A percentile compares a stretch with the other conserved stretches of the same genome.
Evolutionary conservation across 129 eudicot species (phyloP).

Genomic region (Silybum marianum): DNA sequence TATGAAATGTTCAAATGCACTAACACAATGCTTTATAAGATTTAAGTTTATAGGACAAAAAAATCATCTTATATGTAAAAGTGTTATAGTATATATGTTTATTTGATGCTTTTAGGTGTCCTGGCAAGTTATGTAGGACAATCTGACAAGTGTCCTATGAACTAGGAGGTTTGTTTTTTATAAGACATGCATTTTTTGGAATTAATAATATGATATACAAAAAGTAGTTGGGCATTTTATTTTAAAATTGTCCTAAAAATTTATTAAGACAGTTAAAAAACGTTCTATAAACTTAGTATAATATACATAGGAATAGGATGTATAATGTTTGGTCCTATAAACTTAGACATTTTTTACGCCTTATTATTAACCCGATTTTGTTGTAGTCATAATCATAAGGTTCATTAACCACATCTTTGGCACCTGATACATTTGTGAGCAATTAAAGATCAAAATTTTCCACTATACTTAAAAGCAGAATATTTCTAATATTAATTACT

Average conservation of each 20-base stretch:
- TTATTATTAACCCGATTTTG: neutral
- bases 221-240: too few relatives aligned
- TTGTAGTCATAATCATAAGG: neutral
- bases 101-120: too few relatives aligned
- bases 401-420: conserved; percentile 12
- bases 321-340: too few relatives aligned
- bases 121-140: too few relatives aligned
- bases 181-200: too few relatives aligned
- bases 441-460: neutral
- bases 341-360: neutral
- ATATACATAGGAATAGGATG: too few relatives aligned
- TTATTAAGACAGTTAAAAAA: neutral
- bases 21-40: neutral
- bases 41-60: neutral
- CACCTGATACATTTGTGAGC: neutral
- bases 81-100: too few relatives aligned
- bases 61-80: too few relatives aligned
- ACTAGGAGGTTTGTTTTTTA: too few relatives aligned
- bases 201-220: too few relatives aligned
- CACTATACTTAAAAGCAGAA: neutral
- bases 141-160: too few relatives aligned
- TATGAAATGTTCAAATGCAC: neutral
- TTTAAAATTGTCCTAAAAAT: too few relatives aligned
- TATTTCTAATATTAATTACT: neutral
- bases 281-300: neutral